Evolutionary conservation across 352 stramenopile genomes (phyloP).

Genomic region (Globisporangium cederbergense): DNA sequence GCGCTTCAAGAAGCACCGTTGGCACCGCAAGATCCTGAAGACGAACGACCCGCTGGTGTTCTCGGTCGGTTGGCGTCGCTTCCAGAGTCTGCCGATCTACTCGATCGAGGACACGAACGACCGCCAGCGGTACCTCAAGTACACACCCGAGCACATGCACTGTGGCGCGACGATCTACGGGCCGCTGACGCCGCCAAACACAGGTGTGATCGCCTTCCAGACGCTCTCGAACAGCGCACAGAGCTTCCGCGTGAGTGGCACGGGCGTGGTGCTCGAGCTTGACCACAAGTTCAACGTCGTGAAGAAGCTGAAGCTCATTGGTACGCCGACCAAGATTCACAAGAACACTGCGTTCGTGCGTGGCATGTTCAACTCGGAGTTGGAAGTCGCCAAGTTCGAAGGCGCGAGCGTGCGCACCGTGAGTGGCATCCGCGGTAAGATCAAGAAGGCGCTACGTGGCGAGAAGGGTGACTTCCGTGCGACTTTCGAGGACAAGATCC

Average conservation of each 20-base stretch:
- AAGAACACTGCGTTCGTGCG: constrained; percentile 99
- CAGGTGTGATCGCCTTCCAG: constrained; percentile 97
- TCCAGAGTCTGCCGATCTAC: constrained; percentile 98
- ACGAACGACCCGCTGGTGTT: constrained; percentile 98
- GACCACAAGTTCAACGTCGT: constrained; percentile 97
- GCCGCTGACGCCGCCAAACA: constrained; percentile 95
- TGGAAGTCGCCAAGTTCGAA: constrained; percentile 97
- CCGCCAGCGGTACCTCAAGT: constrained; percentile 97
- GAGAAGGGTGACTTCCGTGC: constrained; percentile 96
- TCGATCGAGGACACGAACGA: constrained; percentile 98
- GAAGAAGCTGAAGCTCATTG: constrained; percentile 99
- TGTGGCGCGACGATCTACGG: constrained; percentile 98
- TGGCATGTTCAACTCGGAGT: constrained; percentile 95
- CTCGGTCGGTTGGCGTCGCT: constrained; percentile 98
- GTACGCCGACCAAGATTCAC: constrained; percentile 96
- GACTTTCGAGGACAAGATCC: constrained; percentile 99
- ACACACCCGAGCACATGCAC: constrained; percentile 99
- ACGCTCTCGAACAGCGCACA: constrained; percentile 88
- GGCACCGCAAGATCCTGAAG: constrained; percentile 98
- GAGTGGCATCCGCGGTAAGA: constrained; percentile 96
- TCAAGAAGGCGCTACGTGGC: constrained; percentile 96
- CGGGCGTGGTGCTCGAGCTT: constrained; percentile 96
- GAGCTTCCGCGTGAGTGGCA: constrained; percentile 97
- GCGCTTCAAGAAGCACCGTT: constrained; percentile 99
- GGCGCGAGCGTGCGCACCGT: constrained; percentile 97